Base-by-base conservation (phyloP, 1,139 yeast genomes). In the Candida sanyaensis region DNA sequence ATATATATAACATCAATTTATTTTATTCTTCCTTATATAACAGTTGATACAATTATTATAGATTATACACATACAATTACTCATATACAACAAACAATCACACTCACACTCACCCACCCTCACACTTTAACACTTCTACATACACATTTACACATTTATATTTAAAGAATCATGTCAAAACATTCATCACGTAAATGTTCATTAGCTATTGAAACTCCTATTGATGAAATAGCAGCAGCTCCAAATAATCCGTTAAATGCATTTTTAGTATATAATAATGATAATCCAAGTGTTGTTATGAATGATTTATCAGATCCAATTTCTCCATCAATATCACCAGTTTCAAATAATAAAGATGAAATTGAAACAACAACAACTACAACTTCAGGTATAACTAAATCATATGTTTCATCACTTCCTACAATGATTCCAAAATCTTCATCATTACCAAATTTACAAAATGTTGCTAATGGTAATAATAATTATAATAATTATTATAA, bases 221-320 rank as follows among this genome's bases (percentile, higher is more conserved):
- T 45, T 10, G 42, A 47, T 27, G 37, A 46, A 11, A 44, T 45
- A 17, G 29, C 51, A 11, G 46, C 52, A 3, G 29, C 51, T 11
- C 47, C 52, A 3, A 59, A 60, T 32, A 51, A 55, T 23, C 72
- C 73, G 5, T 50, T 63, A 31, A 59, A 59, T 49, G 73, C 71
- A 6, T 66, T 63, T 48, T 51, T 68, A 23, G 59, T 68, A 3
- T 55, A 55, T 38, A 45, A 45, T 13, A 41, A 38, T 26, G 31
- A 30, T 12, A 38, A 13, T 23, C 29, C 24, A 30, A 37, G 42
- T 29, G 13, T 17, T 12, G 33, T 9, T 2, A 27, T 23, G 32
- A 36, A 34, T 10, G 24, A 37, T 6, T 12, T 37, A 3, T 17
- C 32, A 6, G 37, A 36, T 10, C 31, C 37, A 2, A 12, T 37